A percentile compares a stretch with the other conserved stretches of the same genome.
phyloP scores from a whole-genome alignment of 345 rosid genomes.

The Linum tenue region DNA sequence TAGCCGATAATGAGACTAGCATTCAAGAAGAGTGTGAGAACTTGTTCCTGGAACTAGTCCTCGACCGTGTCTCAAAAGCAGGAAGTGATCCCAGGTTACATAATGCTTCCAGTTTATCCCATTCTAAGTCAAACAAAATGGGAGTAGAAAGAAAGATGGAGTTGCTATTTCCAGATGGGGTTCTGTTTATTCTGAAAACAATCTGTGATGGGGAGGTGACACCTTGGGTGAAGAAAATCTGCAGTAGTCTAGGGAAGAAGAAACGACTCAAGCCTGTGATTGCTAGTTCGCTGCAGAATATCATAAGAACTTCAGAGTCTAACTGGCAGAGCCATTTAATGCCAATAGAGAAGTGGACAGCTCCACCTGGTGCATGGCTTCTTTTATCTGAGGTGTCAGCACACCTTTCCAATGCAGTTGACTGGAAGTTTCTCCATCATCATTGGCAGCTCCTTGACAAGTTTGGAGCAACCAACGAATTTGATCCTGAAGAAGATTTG shows the following conservation, averaged over 20 bases:
- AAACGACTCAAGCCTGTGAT: constrained; percentile 58
- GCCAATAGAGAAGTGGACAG: constrained; percentile 84
- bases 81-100: constrained; percentile 25
- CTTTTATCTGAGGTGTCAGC: constrained; percentile 82
- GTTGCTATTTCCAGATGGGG: constrained; percentile 39
- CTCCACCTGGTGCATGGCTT: constrained; percentile 93
- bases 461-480: constrained; percentile 32
- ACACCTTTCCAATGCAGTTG: constrained; percentile 58
- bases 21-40: constrained; percentile 94
- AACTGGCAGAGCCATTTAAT: constrained; percentile 61
- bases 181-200: constrained; percentile 52
- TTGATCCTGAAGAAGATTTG: constrained; percentile 21
- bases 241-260: constrained; percentile 72
- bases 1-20: constrained; percentile 77
- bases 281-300: constrained; percentile 57
- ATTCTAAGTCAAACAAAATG: constrained; percentile 21
- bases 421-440: constrained; percentile 92
- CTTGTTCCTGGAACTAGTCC: constrained; percentile 71
- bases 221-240: constrained; percentile 89
- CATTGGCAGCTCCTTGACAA: constrained; percentile 82
- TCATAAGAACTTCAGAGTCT: constrained; percentile 69
- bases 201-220: constrained; percentile 62
- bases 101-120: constrained; percentile 16
- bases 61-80: constrained; percentile 59
- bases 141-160: constrained; percentile 40